Evolutionary conservation across 2,329 filamentous ascomycete genomes (phyloP).

Genomic region (Pseudocercospora macadamiae): DNA sequence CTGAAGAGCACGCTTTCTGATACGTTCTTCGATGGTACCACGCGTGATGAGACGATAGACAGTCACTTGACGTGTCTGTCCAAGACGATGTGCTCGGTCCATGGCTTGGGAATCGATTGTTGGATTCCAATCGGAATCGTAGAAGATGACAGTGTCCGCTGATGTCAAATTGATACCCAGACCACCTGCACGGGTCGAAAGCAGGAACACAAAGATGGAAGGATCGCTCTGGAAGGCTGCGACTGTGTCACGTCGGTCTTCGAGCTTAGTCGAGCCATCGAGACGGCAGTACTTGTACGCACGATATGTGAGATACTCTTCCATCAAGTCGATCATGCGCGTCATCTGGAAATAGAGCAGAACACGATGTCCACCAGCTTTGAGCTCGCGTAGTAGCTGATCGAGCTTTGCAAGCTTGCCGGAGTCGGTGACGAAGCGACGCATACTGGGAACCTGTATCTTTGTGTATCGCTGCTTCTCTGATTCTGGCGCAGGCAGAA

Average conservation of each 20-base stretch:
- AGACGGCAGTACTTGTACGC: slow-evolving; percentile 99
- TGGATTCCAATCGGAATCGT: slow-evolving; percentile 99
- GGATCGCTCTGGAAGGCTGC: slow-evolving; percentile 93
- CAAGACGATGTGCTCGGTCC: slow-evolving; percentile 97
- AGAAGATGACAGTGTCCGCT: slow-evolving; percentile 98
- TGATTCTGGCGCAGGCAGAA: slow-evolving; percentile 78
- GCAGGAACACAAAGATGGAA: slow-evolving; percentile 94
- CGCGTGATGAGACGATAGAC: slow-evolving; percentile 97
- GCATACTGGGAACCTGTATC: slow-evolving; percentile 94
- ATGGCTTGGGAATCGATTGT: slow-evolving; percentile 98
- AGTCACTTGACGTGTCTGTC: slow-evolving; percentile 92
- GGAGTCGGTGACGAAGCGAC: slow-evolving; percentile 94
- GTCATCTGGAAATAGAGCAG: slow-evolving; percentile 99
- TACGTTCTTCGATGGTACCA: slow-evolving; percentile 96
- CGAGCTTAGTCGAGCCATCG: slow-evolving; percentile 94
- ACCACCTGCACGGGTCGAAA: slow-evolving; percentile 95
- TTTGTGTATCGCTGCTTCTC: slow-evolving; percentile 84
- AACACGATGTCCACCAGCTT: slow-evolving; percentile 89
- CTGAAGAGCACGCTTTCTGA: slow-evolving; percentile 92
- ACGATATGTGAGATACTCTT: slow-evolving; percentile 96
- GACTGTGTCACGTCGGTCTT: slow-evolving; percentile 94
- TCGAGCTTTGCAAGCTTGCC: slow-evolving; percentile 94
- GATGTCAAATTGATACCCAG: slow-evolving; percentile 96
- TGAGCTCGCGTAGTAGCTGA: slow-evolving; percentile 82
- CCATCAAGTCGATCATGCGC: slow-evolving; percentile 98